A percentile compares a stretch with the other conserved stretches of the same genome.
phyloP scores from a whole-genome alignment of 2,329 filamentous ascomycete species.

The Cladosporium sp. region DNA sequence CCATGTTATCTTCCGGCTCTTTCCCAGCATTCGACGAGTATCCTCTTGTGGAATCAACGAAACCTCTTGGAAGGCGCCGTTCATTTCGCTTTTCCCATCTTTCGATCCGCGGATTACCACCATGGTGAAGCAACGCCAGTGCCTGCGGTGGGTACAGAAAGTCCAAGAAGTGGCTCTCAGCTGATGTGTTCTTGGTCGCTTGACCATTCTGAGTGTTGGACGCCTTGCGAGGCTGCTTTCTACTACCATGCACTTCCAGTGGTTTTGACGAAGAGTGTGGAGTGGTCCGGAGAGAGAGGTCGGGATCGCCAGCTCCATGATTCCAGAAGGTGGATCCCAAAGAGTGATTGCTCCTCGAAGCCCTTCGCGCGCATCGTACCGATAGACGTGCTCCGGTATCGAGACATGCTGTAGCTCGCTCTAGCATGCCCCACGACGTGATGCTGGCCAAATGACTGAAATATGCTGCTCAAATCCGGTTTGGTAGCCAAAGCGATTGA shows the following conservation, averaged over 20 bases:
- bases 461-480: not conserved
- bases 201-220: not conserved
- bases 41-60: slow-evolving; percentile 24
- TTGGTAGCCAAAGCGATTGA: not conserved
- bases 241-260: not conserved
- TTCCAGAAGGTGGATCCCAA: slow-evolving; percentile 55
- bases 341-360: slow-evolving; percentile 42
- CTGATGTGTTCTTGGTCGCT: not conserved
- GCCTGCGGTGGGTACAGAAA: slow-evolving; percentile 47
- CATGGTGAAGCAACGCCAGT: slow-evolving; percentile 33
- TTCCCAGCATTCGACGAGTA: slow-evolving; percentile 16
- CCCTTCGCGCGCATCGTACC: slow-evolving; percentile 38
- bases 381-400: slow-evolving; percentile 52
- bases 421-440: slow-evolving; percentile 47
- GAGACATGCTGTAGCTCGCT: slow-evolving; percentile 57
- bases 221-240: not conserved
- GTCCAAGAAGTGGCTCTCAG: slow-evolving; percentile 37
- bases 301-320: slow-evolving; percentile 48
- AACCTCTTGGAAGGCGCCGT: slow-evolving; percentile 22
- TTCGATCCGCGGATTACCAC: slow-evolving; percentile 21
- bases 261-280: not conserved
- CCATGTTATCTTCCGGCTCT: no score
- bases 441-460: slow-evolving; percentile 1
- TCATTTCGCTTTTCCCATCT: slow-evolving; percentile 26
- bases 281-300: slow-evolving; percentile 29